A percentile compares a stretch with the other conserved stretches of the same genome.
Conservation (phyloP, 1,284 basidiomycete genomes). For the Grifola frondosa region DNA sequence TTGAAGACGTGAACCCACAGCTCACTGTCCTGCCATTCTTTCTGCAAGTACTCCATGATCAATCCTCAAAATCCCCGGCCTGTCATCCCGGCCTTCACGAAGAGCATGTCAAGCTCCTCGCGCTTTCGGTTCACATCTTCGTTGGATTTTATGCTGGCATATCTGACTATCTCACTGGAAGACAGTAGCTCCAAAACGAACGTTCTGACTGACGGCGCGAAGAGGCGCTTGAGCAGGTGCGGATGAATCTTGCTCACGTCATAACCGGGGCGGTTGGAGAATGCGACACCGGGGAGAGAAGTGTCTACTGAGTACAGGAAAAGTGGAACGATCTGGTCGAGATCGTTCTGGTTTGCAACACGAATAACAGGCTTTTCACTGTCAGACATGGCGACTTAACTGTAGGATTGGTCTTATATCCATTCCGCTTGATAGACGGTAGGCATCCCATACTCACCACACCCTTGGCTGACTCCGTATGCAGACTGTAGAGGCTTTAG, state of each 20-base stretch:
- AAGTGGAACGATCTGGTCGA: conserved; percentile 12
- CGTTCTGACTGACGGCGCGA: conserved; percentile 11
- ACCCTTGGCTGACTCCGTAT: too few species aligned
- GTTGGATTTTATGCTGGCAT: conserved; percentile 12
- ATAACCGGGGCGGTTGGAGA: conserved; percentile 11
- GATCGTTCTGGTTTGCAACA: conserved; percentile 8
- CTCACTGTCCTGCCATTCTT: conserved; percentile 8
- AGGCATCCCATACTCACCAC: too few species aligned
- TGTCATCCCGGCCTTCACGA: conserved; percentile 10
- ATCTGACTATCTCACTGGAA: conserved; percentile 11
- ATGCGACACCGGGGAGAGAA: conserved; percentile 9
- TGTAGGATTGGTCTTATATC: too few species aligned
- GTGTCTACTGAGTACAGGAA: conserved; percentile 16
- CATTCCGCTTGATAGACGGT: too few species aligned
- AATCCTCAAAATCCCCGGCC: conserved; percentile 13
- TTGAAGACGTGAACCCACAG: conserved; percentile 13
- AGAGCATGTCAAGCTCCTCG: conserved; percentile 19
- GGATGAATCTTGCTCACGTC: conserved; percentile 2
- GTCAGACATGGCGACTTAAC: too few species aligned
- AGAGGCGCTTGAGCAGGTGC: conserved; percentile 11
- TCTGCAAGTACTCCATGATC: conserved; percentile 14
- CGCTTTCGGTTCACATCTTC: conserved; percentile 1
- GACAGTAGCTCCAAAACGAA: conserved; percentile 12
- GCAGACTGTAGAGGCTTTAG: too few species aligned
- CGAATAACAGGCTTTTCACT: conserved; percentile 16